Evolutionary conservation across 768 basidiomycete species (phyloP).

Genomic region (Dioszegia aurantiaca): DNA sequence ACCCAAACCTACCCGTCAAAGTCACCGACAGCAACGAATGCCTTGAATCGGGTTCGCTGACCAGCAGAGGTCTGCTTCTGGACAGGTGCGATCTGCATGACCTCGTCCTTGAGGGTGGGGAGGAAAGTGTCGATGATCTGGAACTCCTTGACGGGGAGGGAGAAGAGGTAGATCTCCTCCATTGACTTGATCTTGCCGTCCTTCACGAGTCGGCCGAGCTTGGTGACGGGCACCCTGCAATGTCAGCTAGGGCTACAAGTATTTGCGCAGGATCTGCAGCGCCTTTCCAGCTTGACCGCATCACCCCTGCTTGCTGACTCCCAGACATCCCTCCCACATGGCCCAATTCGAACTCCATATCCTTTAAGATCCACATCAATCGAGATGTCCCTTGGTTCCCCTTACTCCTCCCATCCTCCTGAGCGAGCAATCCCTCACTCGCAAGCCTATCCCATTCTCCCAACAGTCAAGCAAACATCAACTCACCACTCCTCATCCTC

Average conservation of each 20-base stretch:
- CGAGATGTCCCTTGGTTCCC: too few relatives aligned
- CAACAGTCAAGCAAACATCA: background rate
- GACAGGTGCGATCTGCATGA: constrained; percentile 99
- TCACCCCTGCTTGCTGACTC: too few relatives aligned
- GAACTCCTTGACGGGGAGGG: constrained; percentile 97
- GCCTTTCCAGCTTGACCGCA: background rate
- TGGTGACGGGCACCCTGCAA: constrained; percentile 90
- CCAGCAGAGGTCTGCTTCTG: constrained; percentile 99
- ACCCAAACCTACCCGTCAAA: constrained; percentile 68
- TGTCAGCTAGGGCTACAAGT: constrained; percentile 7
- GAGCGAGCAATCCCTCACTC: background rate
- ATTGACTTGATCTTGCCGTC: constrained; percentile 99
- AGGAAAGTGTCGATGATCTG: constrained; percentile 99
- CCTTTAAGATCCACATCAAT: too few relatives aligned
- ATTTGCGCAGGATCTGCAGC: background rate
- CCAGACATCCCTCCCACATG: too few relatives aligned
- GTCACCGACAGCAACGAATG: constrained; percentile 99
- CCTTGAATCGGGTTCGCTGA: constrained; percentile 99
- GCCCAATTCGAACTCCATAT: too few relatives aligned
- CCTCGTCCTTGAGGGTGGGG: constrained; percentile 89
- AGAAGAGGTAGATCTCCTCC: constrained; percentile 99
- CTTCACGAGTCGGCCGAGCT: constrained; percentile 97
- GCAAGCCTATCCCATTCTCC: background rate
- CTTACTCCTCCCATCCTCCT: too few relatives aligned
- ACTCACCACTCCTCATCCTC: constrained; percentile 98